phyloP scores from a whole-genome alignment of 2,329 filamentous ascomycete genomes.

The Talaromyces pinophilus region DNA sequence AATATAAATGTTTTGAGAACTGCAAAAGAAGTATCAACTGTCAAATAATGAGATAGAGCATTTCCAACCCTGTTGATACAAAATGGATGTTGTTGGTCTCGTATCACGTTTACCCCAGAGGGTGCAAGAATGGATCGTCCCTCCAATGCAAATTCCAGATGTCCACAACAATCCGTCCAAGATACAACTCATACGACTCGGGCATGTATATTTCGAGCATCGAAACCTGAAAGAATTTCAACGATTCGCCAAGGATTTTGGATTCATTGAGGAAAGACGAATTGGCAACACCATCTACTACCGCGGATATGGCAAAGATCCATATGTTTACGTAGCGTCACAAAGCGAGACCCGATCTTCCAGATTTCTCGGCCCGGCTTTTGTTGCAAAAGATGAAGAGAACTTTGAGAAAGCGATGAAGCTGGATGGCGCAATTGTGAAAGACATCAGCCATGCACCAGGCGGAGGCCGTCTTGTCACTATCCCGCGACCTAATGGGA shows the following conservation, averaged over 20 bases:
- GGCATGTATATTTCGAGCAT: constrained; percentile 37
- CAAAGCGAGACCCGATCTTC: constrained; percentile 50
- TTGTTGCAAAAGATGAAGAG: constrained; percentile 58
- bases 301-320: constrained; percentile 62
- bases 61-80: background rate
- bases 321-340: constrained; percentile 61
- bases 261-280: constrained; percentile 31
- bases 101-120: constrained; percentile 24
- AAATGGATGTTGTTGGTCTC: constrained; percentile 22
- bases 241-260: constrained; percentile 36
- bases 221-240: constrained; percentile 30
- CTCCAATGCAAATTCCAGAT: constrained; percentile 25
- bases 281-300: constrained; percentile 56
- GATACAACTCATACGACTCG: constrained; percentile 33
- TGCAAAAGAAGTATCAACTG: background rate
- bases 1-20: background rate
- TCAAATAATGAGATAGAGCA: background rate
- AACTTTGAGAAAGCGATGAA: constrained; percentile 56
- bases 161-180: constrained; percentile 29
- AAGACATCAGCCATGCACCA: constrained; percentile 44
- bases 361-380: constrained; percentile 60
- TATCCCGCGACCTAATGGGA: constrained; percentile 53
- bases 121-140: constrained; percentile 26
- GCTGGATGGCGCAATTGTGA: constrained; percentile 54
- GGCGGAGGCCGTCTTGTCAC: constrained; percentile 32